Conservation (phyloP, 2,329 filamentous ascomycete species). For the Colletotrichum orchidophilum region DNA sequence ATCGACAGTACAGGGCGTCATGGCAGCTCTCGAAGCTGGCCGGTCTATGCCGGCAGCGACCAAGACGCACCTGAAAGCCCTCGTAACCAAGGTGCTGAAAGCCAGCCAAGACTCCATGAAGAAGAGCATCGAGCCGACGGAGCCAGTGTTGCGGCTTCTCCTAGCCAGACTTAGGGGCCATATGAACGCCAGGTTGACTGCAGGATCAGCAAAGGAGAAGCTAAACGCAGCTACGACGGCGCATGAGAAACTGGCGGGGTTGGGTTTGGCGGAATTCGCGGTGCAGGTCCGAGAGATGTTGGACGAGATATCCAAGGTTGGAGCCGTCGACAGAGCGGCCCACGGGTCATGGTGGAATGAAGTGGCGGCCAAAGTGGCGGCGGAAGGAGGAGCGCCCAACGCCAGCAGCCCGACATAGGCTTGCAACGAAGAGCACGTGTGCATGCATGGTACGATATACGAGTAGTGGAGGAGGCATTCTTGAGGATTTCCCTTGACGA, state of each 20-base stretch:
- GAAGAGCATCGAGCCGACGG: slow-evolving; percentile 54
- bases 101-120: slow-evolving; percentile 58
- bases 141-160: slow-evolving; percentile 72
- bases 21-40: slow-evolving; percentile 70
- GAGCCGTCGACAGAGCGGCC: slow-evolving; percentile 72
- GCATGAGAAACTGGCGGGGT: slow-evolving; percentile 73
- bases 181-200: slow-evolving; percentile 70
- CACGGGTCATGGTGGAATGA: slow-evolving; percentile 78
- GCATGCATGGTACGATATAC: slow-evolving; percentile 28
- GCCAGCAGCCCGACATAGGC: background rate
- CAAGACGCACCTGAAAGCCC: slow-evolving; percentile 65
- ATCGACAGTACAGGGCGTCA: slow-evolving; percentile 66
- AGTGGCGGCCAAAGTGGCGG: slow-evolving; percentile 65
- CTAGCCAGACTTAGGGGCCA: slow-evolving; percentile 74
- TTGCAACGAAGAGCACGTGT: slow-evolving; percentile 11
- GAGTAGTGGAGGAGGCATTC: slow-evolving; percentile 15
- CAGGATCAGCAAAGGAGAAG: slow-evolving; percentile 74
- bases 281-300: slow-evolving; percentile 75
- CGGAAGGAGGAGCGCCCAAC: slow-evolving; percentile 43
- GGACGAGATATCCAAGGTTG: slow-evolving; percentile 72
- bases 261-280: slow-evolving; percentile 79
- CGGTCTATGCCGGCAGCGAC: slow-evolving; percentile 73
- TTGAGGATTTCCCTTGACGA: slow-evolving; percentile 23
- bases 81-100: slow-evolving; percentile 65
- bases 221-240: slow-evolving; percentile 75